These are phyloP conservation scores for Aspergillus sp. DNA, from an alignment of 2,329 filamentous ascomycete species.

Conservation along the genomic window DNA sequence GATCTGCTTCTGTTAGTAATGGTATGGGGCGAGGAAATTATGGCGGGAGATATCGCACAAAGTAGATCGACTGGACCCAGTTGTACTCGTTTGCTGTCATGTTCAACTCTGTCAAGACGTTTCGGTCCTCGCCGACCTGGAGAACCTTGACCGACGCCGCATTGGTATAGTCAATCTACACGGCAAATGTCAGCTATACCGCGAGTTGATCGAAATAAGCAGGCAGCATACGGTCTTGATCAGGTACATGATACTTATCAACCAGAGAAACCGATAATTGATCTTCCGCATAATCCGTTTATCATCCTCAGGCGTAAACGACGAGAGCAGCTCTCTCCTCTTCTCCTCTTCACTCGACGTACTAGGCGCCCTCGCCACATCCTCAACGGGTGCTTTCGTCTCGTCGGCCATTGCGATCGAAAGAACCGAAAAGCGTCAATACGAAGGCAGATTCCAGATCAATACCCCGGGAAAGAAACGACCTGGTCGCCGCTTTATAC, in stretches of 20 bases:
- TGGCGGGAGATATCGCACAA: slow-evolving; percentile 4
- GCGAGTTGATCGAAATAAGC: too few relatives aligned
- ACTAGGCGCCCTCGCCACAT: slow-evolving; percentile 1
- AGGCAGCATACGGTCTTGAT: slow-evolving; percentile 15
- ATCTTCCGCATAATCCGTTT: slow-evolving; percentile 17
- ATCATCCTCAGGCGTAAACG: slow-evolving; percentile 20
- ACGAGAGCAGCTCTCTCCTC: slow-evolving; percentile 14
- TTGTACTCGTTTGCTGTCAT: slow-evolving; percentile 22
- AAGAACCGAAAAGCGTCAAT: too few relatives aligned
- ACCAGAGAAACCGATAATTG: slow-evolving; percentile 15
- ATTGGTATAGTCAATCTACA: slow-evolving; percentile 21
- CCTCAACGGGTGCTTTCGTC: not conserved
- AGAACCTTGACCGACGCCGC: slow-evolving; percentile 20
- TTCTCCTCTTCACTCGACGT: slow-evolving; percentile 11
- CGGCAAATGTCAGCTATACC: not conserved
- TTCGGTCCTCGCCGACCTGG: slow-evolving; percentile 17
- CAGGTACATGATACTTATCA: slow-evolving; percentile 21
- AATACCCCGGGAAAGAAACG: not conserved
- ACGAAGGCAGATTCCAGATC: too few relatives aligned
- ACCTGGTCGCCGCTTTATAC: not conserved
- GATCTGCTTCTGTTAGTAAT: slow-evolving; percentile 8
- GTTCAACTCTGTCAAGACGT: slow-evolving; percentile 12
- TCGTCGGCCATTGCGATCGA: not conserved
- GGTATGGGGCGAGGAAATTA: not conserved
- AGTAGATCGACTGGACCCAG: slow-evolving; percentile 23